Percentiles rank a stretch among this genome's conserved stretches.
Evolutionary conservation across 106 monocot species (phyloP).

Genomic region (Agapanthus africanus): DNA sequence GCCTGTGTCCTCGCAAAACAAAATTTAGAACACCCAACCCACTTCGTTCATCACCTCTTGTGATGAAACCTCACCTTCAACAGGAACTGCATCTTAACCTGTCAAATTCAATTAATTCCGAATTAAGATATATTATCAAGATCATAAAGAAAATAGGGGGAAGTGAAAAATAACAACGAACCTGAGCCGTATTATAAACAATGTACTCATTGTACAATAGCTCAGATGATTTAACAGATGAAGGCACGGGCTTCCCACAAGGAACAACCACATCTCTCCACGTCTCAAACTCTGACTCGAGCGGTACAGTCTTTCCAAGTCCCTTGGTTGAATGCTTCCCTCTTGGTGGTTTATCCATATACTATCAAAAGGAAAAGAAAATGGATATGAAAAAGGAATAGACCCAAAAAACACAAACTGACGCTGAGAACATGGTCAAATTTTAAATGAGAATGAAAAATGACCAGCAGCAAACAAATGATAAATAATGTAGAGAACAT

Average conservation of each 20-base stretch:
- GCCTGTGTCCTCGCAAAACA: not conserved
- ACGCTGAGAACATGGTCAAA: not conserved
- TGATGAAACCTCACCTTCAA: constrained; percentile 95
- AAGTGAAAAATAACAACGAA: constrained; percentile 14
- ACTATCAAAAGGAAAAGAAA: constrained; percentile 24
- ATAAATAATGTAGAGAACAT: not conserved
- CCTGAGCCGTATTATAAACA: constrained; percentile 89
- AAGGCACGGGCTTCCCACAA: constrained; percentile 82
- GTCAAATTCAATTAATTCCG: too few species aligned
- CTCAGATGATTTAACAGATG: constrained; percentile 48
- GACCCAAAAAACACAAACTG: not conserved
- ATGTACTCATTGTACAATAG: constrained; percentile 95
- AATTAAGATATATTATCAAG: too few species aligned
- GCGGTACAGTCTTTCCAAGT: constrained; percentile 80
- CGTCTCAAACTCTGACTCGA: constrained; percentile 68
- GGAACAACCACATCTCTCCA: constrained; percentile 89
- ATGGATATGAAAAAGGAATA: not conserved
- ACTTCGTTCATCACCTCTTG: constrained; percentile 46
- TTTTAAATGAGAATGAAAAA: not conserved
- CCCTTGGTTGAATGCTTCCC: constrained; percentile 97
- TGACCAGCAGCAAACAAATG: not conserved
- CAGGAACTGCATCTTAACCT: constrained; percentile 99
- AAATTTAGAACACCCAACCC: not conserved
- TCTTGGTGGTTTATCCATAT: constrained; percentile 78
- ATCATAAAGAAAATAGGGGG: too few species aligned